Evolutionary conservation across 495 filamentous ascomycete species (phyloP).

Genomic region (Neurospora sp.): DNA sequence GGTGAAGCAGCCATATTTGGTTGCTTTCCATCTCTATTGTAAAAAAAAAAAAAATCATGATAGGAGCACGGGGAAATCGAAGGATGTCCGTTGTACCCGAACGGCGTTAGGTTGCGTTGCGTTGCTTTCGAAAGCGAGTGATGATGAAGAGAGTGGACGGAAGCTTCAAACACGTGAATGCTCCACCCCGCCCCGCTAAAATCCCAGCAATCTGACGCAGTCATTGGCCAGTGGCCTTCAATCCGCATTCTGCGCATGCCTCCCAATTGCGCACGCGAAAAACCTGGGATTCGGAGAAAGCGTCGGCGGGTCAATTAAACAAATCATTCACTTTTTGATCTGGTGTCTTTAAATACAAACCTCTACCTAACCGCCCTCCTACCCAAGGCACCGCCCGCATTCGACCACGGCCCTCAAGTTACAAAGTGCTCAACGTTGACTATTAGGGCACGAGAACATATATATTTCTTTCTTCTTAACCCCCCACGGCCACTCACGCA

Average conservation of each 20-base stretch:
- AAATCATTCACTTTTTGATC: slow-evolving; percentile 5
- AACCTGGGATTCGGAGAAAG: slow-evolving; percentile 11
- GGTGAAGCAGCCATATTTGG: background rate
- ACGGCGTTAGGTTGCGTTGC: background rate
- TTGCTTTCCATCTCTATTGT: background rate
- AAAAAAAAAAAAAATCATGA: background rate
- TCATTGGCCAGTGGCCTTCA: slow-evolving; percentile 14
- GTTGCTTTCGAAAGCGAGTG: background rate
- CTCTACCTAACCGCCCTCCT: background rate
- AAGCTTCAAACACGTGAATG: slow-evolving; percentile 9
- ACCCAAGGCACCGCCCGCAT: background rate
- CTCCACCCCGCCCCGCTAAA: slow-evolving; percentile 7
- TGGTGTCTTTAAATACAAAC: background rate
- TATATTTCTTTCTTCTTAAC: background rate
- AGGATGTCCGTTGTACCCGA: background rate
- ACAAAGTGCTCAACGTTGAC: background rate
- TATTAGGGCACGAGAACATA: background rate
- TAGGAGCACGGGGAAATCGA: background rate
- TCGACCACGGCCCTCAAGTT: background rate
- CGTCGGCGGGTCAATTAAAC: slow-evolving; percentile 20
- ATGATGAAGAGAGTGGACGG: slow-evolving; percentile 8
- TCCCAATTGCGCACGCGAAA: slow-evolving; percentile 21
- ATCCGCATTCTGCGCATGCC: slow-evolving; percentile 10
- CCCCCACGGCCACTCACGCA: background rate
- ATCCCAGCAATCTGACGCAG: background rate